Evolutionary conservation across 2,329 filamentous ascomycete species (phyloP), one percentile per base, ranked within the genome.

Genomic region (Lojkania enalia): DNA sequence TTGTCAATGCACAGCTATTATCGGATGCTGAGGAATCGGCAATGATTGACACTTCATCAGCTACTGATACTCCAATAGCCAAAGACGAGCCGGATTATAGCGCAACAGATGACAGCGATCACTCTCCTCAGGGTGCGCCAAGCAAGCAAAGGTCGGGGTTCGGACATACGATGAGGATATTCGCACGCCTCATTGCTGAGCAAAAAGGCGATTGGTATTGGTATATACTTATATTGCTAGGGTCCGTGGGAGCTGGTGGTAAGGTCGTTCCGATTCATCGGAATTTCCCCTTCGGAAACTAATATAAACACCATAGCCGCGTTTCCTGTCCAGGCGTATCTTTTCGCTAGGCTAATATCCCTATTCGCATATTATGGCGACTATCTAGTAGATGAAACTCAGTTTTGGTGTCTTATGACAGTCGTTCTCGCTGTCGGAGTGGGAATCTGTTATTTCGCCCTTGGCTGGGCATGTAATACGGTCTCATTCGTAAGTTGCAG

Each of bases 1-100:
- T 90, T 7, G 86, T 89, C 2, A 71, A 74, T 3, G 75, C 57
- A n/a, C 57, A 60, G 35, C 27, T 30, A 5, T 33, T 54, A n/a
- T 27, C 41, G 13, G 20, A 44, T 31, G 21, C 14, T 18, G 41
- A 44, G 5, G 32, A 44, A 9, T 39, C 36, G 9, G 15, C 6
- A 5, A 29, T 20, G 5, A 18, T 29, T 3, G 39, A 38, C 6
- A 9, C 30, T 16, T 27, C 33, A 2, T 11, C 21, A 5, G 35
- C n/a, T 21, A 37, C 41, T 31, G 41, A 44, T 27, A 2, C 18
- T n/a, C 20, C 21, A 16, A 21, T 38, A 3, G 16, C 14, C 3
- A 44, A 44, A 38, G 41, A 37, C 5, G 41, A 44, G 21, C 32
- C 33, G 4, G 41, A 44, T 15, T 27, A 29, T n/a, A 44, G 33